Evolutionary conservation across 805 yeast species (phyloP).

Genomic region (Ogataea trehalophila): DNA sequence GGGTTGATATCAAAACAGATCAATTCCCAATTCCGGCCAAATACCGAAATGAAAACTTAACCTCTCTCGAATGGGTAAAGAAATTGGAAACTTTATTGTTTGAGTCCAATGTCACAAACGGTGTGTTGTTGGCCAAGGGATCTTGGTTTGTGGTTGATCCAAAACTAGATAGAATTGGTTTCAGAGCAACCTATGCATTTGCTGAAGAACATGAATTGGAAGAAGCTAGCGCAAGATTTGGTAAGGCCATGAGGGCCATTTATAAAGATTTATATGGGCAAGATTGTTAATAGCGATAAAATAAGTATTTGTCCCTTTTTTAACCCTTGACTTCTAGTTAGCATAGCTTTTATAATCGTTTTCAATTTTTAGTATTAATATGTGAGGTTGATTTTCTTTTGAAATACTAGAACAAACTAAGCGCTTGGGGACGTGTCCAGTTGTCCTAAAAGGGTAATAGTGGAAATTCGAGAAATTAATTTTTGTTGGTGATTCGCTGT

Average conservation of each 20-base stretch:
- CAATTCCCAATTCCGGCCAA: slow-evolving; percentile 34
- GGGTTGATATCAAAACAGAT: slow-evolving; percentile 37
- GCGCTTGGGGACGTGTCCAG: too few relatives aligned
- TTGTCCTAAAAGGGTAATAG: too few relatives aligned
- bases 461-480: too few relatives aligned
- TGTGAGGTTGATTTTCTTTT: too few relatives aligned
- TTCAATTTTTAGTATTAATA: too few relatives aligned
- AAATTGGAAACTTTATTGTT: slow-evolving; percentile 29
- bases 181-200: slow-evolving; percentile 30
- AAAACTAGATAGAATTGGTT: slow-evolving; percentile 18
- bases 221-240: slow-evolving; percentile 26
- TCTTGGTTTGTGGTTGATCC: slow-evolving; percentile 30
- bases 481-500: too few relatives aligned
- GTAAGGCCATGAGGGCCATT: slow-evolving; percentile 16
- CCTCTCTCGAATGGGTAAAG: slow-evolving; percentile 28
- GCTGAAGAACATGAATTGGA: slow-evolving; percentile 23
- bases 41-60: slow-evolving; percentile 24
- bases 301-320: neutral
- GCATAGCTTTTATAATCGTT: too few relatives aligned
- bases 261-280: slow-evolving; percentile 11
- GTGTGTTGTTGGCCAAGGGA: slow-evolving; percentile 30
- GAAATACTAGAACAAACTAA: too few relatives aligned
- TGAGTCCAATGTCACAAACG: slow-evolving; percentile 19
- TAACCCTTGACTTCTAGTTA: too few relatives aligned
- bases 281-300: neutral